phyloP scores from a whole-genome alignment of 805 yeast genomes.

The Nakazawaea molendinolei region DNA sequence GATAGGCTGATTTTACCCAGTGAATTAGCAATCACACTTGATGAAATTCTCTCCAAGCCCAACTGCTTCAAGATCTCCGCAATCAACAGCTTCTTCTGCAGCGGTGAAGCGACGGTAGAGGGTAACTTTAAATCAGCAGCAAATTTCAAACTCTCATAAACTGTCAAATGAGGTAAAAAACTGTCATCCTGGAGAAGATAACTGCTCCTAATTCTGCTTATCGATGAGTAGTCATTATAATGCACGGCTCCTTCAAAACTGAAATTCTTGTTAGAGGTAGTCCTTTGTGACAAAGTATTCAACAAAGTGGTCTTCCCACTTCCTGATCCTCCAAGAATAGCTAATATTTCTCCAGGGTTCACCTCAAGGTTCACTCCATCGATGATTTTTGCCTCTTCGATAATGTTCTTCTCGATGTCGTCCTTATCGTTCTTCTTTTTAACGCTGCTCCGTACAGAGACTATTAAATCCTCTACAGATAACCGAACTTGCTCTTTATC shows the following conservation, averaged over 20 bases:
- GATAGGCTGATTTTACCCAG: constrained; percentile 47
- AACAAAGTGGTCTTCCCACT: constrained; percentile 71
- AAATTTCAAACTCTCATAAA: constrained; percentile 53
- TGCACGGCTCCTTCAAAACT: constrained; percentile 35
- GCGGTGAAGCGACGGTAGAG: constrained; percentile 25
- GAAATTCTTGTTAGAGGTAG: constrained; percentile 31
- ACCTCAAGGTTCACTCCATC: constrained; percentile 44
- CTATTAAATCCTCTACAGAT: no score
- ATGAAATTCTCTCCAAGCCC: constrained; percentile 48
- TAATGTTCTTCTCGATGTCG: background rate
- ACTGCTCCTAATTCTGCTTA: constrained; percentile 29
- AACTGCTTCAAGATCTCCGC: constrained; percentile 47
- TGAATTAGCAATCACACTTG: constrained; percentile 41
- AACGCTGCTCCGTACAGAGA: no score
- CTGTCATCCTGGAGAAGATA: constrained; percentile 64
- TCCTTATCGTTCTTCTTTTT: no score
- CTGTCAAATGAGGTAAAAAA: constrained; percentile 56
- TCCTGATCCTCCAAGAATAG: constrained; percentile 75
- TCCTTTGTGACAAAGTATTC: constrained; percentile 50
- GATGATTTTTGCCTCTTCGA: constrained; percentile 25
- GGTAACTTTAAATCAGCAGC: constrained; percentile 62
- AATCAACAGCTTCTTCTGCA: constrained; percentile 39
- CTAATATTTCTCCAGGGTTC: constrained; percentile 51
- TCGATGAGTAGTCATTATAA: constrained; percentile 19
- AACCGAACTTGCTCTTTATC: no score